Evolutionary conservation across 345 rosid species (phyloP).

Genomic region (Aquilaria yunnanensis): DNA sequence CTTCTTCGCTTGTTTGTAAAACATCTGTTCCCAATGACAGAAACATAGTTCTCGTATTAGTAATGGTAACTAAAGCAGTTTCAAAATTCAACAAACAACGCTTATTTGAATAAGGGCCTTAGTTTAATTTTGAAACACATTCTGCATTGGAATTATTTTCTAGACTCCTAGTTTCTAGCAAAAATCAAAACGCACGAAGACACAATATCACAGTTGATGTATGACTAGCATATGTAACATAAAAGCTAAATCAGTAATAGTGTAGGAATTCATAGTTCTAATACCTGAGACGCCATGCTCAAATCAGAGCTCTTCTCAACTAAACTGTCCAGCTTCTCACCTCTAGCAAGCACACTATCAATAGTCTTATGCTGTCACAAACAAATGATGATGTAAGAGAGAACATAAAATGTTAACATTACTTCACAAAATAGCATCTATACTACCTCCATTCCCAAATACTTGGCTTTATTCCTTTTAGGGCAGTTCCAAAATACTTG

Average conservation of each 20-base stretch:
- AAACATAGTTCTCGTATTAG: slow-evolving; percentile 9
- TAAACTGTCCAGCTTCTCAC: slow-evolving; percentile 93
- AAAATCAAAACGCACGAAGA: too few species aligned
- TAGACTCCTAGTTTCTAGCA: too few species aligned
- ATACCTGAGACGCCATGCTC: slow-evolving; percentile 96
- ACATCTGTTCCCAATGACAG: slow-evolving; percentile 61
- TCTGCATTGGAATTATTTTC: too few species aligned
- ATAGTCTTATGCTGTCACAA: slow-evolving; percentile 88
- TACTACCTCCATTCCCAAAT: too few species aligned
- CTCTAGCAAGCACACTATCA: slow-evolving; percentile 95
- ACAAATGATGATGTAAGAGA: slow-evolving; percentile 1
- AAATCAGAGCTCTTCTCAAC: slow-evolving; percentile 98
- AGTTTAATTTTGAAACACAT: too few species aligned
- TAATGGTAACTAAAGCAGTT: not conserved
- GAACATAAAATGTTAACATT: not conserved
- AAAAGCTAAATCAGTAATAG: too few species aligned
- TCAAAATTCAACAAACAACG: not conserved
- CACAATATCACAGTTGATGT: too few species aligned
- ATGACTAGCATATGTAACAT: too few species aligned
- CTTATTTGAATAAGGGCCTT: too few species aligned
- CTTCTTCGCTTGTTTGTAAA: slow-evolving; percentile 98
- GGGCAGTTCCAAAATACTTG: too few species aligned
- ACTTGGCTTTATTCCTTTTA: too few species aligned
- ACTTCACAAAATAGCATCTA: too few species aligned
- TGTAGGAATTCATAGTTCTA: not conserved